phyloP scores from a whole-genome alignment of 768 basidiomycete species.

The Kondoa malvinella region DNA sequence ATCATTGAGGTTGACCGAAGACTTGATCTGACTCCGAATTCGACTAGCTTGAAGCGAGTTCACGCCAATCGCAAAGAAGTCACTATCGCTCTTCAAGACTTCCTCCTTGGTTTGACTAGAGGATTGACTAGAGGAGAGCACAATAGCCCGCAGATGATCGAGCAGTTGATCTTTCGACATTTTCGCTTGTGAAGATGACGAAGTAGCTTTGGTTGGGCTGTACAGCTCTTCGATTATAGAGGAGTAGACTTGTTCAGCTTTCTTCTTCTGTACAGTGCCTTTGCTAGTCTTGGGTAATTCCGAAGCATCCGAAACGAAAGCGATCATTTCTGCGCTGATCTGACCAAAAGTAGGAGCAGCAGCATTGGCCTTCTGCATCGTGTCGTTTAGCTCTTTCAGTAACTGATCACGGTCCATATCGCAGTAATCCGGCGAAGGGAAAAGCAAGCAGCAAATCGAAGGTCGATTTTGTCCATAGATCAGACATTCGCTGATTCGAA shows the following conservation, averaged over 20 bases:
- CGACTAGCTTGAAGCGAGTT: constrained; percentile 30
- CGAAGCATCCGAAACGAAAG: constrained; percentile 16
- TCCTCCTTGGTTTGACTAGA: constrained; percentile 3
- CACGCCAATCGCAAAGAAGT: constrained; percentile 31
- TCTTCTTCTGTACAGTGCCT: constrained; percentile 30
- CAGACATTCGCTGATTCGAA: constrained; percentile 10
- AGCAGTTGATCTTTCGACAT: neutral
- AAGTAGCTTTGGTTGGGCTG: neutral
- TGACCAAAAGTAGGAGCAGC: constrained; percentile 29
- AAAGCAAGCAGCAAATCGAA: constrained; percentile 6
- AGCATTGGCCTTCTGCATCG: constrained; percentile 24
- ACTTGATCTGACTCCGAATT: constrained; percentile 25
- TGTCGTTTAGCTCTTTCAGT: constrained; percentile 4
- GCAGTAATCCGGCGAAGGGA: constrained; percentile 5
- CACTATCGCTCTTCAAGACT: constrained; percentile 20
- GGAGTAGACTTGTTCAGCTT: constrained; percentile 29
- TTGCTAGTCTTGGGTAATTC: constrained; percentile 30
- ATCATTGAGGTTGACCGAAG: constrained; percentile 20
- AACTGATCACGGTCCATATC: neutral
- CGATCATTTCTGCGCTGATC: constrained; percentile 28
- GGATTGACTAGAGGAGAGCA: neutral
- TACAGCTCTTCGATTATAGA: constrained; percentile 28
- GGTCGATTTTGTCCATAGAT: constrained; percentile 15
- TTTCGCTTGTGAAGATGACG: neutral
- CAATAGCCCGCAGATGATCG: constrained; percentile 1